Conservation (phyloP, 192 early-diverging fungal genomes). For the Entomortierella lignicola region DNA sequence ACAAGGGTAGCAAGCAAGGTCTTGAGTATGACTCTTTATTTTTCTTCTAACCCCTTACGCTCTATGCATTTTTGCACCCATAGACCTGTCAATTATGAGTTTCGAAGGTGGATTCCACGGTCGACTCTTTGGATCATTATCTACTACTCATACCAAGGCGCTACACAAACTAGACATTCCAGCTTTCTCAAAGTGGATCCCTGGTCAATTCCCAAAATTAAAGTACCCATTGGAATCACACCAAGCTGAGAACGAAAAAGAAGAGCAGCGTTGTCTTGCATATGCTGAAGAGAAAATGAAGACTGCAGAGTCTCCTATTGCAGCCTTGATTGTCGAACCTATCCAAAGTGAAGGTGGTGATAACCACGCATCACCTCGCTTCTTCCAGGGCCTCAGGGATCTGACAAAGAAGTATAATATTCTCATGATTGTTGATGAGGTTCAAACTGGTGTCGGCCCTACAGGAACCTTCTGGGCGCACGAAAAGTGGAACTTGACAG, state of each 20-base stretch:
- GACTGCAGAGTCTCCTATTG: slow-evolving; percentile 62
- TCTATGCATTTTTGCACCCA: not conserved
- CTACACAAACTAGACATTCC: slow-evolving; percentile 82
- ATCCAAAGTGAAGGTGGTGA: slow-evolving; percentile 85
- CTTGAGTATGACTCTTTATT: not conserved
- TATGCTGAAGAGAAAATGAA: slow-evolving; percentile 64
- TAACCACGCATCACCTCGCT: slow-evolving; percentile 71
- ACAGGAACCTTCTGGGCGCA: slow-evolving; percentile 84
- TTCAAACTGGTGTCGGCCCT: slow-evolving; percentile 80
- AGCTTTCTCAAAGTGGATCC: slow-evolving; percentile 61
- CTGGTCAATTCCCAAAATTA: slow-evolving; percentile 71
- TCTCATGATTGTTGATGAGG: slow-evolving; percentile 83
- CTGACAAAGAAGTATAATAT: slow-evolving; percentile 67
- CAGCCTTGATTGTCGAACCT: slow-evolving; percentile 76
- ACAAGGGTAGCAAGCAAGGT: too few species aligned
- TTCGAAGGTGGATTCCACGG: slow-evolving; percentile 76
- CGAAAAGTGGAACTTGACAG: slow-evolving; percentile 72
- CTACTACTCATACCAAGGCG: slow-evolving; percentile 74
- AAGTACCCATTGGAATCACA: slow-evolving; percentile 75
- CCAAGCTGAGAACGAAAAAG: slow-evolving; percentile 64
- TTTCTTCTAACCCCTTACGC: not conserved
- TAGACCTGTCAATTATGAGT: slow-evolving; percentile 71
- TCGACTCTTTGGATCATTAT: slow-evolving; percentile 75
- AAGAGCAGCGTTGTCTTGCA: slow-evolving; percentile 67
- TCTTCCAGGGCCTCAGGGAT: slow-evolving; percentile 71